Evolutionary conservation across 805 yeast species (phyloP).

Genomic region (Kurtzmaniella fragi): DNA sequence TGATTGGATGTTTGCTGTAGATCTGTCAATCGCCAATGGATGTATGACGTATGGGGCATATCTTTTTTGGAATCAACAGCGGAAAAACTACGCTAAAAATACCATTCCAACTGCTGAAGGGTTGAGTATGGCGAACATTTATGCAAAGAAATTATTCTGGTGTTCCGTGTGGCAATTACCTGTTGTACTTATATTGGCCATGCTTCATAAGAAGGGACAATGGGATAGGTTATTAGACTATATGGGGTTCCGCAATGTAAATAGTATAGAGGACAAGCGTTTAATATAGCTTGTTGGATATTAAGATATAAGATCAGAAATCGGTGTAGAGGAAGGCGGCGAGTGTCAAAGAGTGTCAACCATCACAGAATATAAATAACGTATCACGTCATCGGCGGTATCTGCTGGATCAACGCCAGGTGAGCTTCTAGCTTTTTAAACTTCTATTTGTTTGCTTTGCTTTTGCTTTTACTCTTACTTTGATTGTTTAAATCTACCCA

Average conservation of each 20-base stretch:
- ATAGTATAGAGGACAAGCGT: too few relatives aligned
- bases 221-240: slow-evolving; percentile 62
- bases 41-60: slow-evolving; percentile 81
- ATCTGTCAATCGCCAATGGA: slow-evolving; percentile 74
- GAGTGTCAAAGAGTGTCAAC: too few relatives aligned
- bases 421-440: too few relatives aligned
- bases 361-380: too few relatives aligned
- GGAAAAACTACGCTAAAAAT: slow-evolving; percentile 41
- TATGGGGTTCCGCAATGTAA: slow-evolving; percentile 12
- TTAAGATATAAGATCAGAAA: too few relatives aligned
- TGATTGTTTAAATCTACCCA: too few relatives aligned
- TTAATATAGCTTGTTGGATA: too few relatives aligned
- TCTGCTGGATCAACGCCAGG: too few relatives aligned
- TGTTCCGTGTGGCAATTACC: slow-evolving; percentile 94
- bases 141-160: slow-evolving; percentile 88
- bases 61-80: slow-evolving; percentile 83
- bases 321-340: too few relatives aligned
- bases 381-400: too few relatives aligned
- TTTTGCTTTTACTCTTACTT: too few relatives aligned
- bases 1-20: slow-evolving; percentile 76
- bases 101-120: slow-evolving; percentile 49
- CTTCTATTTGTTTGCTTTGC: too few relatives aligned
- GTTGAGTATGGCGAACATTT: slow-evolving; percentile 51
- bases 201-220: slow-evolving; percentile 91
- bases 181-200: slow-evolving; percentile 80